Conservation (phyloP, 345 rosid species). For the Ceriops zippeliana region DNA sequence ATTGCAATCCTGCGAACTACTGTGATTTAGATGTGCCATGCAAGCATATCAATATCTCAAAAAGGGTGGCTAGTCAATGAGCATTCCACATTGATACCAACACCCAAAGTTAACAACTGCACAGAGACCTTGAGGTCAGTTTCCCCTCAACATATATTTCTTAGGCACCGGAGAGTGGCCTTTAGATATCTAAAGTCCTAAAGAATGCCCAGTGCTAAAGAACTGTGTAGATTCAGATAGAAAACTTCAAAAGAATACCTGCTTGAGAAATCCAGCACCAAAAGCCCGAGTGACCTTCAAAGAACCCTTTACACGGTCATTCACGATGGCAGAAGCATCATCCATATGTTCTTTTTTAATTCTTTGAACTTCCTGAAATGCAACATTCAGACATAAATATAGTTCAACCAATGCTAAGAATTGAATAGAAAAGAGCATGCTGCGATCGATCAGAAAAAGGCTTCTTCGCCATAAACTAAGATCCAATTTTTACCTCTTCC, state of each 20-base stretch:
- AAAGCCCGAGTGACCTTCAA: slow-evolving; percentile 95
- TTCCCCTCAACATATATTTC: not conserved
- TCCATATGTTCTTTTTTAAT: slow-evolving; percentile 77
- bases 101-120: no score
- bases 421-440: not conserved
- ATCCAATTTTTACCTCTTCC: slow-evolving; percentile 52
- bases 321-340: slow-evolving; percentile 61
- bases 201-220: not conserved
- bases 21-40: no score
- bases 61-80: no score
- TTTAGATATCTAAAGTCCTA: not conserved
- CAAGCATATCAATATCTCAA: no score
- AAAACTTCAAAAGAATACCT: slow-evolving; percentile 40
- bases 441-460: slow-evolving; percentile 5
- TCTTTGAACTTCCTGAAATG: slow-evolving; percentile 75
- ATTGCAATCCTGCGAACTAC: no score
- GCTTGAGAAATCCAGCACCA: slow-evolving; percentile 91
- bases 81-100: no score
- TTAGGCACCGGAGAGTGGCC: not conserved
- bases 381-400: slow-evolving; percentile 4
- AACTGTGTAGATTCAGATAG: not conserved
- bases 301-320: slow-evolving; percentile 88
- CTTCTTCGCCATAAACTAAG: slow-evolving; percentile 34
- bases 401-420: not conserved
- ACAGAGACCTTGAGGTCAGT: no score